A percentile compares a stretch with the other conserved stretches of the same genome.
phyloP scores from a whole-genome alignment of 2,329 filamentous ascomycete genomes.

The Bretziella fagacearum region DNA sequence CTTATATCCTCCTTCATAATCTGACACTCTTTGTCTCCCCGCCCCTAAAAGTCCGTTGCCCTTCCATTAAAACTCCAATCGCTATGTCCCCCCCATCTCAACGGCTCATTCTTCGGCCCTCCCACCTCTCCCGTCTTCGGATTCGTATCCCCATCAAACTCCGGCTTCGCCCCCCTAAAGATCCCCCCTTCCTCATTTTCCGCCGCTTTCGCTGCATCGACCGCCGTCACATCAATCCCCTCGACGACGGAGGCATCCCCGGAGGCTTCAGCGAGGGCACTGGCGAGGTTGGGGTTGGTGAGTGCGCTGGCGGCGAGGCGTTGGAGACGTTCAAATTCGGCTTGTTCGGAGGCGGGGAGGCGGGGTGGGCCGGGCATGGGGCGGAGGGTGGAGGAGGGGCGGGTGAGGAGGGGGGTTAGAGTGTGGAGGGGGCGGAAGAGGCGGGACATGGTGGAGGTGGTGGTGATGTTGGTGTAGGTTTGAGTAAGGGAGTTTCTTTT shows the following conservation, averaged over 20 bases:
- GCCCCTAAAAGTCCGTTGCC: conserved; percentile 65
- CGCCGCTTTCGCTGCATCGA: conserved; percentile 17
- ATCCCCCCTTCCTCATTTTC: conserved; percentile 46
- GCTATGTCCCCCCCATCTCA: conserved; percentile 63
- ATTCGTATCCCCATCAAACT: conserved; percentile 85
- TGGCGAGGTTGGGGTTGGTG: conserved; percentile 21
- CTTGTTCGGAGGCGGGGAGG: conserved; percentile 75
- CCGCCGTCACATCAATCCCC: conserved; percentile 16
- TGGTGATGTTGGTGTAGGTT: neutral
- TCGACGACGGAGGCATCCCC: conserved; percentile 19
- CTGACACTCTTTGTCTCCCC: neutral
- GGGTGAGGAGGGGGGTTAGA: conserved; percentile 15
- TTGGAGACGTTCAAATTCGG: conserved; percentile 78
- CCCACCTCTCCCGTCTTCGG: conserved; percentile 91
- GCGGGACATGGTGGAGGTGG: conserved; percentile 9
- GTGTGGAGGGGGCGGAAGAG: conserved; percentile 13
- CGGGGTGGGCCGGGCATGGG: conserved; percentile 59
- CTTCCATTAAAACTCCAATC: conserved; percentile 91
- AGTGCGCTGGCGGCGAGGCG: conserved; percentile 35
- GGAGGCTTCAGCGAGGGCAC: conserved; percentile 18
- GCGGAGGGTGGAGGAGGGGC: conserved; percentile 27
- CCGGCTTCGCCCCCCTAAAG: conserved; percentile 61
- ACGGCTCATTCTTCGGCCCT: conserved; percentile 90
- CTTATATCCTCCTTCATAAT: neutral
- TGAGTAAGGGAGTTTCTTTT: too few relatives aligned